A percentile compares a stretch with the other conserved stretches of the same genome.
Conservation (phyloP, 306 rosid species). For the Castanospermum australe region DNA sequence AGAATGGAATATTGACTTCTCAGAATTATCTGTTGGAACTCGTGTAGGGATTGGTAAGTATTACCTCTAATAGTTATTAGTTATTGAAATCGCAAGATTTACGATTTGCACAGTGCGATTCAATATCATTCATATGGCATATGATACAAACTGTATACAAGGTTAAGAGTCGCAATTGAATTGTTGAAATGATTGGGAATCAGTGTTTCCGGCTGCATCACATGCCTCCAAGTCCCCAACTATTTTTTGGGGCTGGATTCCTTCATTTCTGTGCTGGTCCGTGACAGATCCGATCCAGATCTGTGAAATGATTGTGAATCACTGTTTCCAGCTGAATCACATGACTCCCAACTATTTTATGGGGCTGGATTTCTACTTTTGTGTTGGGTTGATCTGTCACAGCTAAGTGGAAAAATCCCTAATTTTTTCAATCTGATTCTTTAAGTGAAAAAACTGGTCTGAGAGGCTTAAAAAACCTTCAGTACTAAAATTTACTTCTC, state of each 20-base stretch:
- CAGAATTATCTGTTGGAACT: constrained; percentile 88
- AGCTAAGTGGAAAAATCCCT: background rate
- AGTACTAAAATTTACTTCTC: constrained; percentile 1
- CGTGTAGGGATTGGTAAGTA: constrained; percentile 95
- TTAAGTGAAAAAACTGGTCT: background rate
- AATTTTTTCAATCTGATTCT: background rate
- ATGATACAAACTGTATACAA: background rate
- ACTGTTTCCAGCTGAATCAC: too few relatives aligned
- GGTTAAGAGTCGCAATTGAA: constrained; percentile 12
- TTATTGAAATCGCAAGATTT: constrained; percentile 1
- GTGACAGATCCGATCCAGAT: background rate
- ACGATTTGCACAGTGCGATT: background rate
- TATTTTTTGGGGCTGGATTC: background rate
- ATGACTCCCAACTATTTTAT: too few relatives aligned
- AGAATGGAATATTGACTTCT: constrained; percentile 91
- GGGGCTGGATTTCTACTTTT: too few relatives aligned
- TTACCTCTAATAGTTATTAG: constrained; percentile 11
- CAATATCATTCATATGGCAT: background rate
- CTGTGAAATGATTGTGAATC: too few relatives aligned
- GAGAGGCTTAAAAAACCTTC: background rate
- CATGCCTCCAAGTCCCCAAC: background rate
- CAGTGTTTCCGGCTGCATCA: background rate
- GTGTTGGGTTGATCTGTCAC: background rate
- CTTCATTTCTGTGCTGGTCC: constrained; percentile 1
- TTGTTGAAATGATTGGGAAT: background rate